A percentile compares a stretch with the other conserved stretches of the same genome.
These are phyloP conservation scores for Desmodesmus armatus DNA, from an alignment of 139 green algal genomes.

Conservation along the genomic window DNA sequence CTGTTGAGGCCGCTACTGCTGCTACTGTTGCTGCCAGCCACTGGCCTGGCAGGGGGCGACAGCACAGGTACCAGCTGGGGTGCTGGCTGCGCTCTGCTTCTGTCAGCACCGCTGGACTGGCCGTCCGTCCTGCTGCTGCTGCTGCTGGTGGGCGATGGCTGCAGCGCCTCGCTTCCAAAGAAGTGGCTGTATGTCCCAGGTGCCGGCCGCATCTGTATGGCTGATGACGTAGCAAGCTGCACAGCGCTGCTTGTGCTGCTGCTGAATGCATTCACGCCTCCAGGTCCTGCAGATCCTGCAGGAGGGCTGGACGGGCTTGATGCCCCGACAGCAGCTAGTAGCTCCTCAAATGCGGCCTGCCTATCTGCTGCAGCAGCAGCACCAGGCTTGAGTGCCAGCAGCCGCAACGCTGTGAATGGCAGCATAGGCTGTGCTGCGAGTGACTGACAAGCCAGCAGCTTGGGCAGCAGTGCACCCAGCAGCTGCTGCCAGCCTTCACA, in stretches of 20 bases:
- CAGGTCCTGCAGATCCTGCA: background rate
- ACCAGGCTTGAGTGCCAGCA: conserved; percentile 22
- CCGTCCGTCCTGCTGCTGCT: conserved; percentile 4
- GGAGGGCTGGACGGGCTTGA: background rate
- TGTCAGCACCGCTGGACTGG: background rate
- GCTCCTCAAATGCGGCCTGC: conserved; percentile 19
- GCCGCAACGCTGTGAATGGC: background rate
- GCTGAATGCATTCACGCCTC: background rate
- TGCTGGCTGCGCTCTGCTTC: background rate
- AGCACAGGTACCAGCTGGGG: background rate
- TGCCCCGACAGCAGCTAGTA: conserved; percentile 1
- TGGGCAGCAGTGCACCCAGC: conserved; percentile 53
- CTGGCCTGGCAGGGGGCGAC: background rate
- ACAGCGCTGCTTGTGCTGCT: conserved; percentile 7
- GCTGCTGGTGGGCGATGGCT: background rate
- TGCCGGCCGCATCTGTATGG: conserved; percentile 26
- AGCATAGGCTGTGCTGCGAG: conserved; percentile 30
- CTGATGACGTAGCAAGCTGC: conserved; percentile 17
- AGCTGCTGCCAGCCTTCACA: conserved; percentile 64
- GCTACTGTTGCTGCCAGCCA: conserved; percentile 2
- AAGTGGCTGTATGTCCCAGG: conserved; percentile 54
- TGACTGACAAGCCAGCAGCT: conserved; percentile 59
- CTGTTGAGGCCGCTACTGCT: background rate
- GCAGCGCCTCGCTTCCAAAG: conserved; percentile 39
- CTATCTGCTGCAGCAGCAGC: conserved; percentile 21